These are phyloP conservation scores for Colletotrichum camelliae DNA, from an alignment of 2,329 filamentous ascomycete species.

Conservation along the genomic window DNA sequence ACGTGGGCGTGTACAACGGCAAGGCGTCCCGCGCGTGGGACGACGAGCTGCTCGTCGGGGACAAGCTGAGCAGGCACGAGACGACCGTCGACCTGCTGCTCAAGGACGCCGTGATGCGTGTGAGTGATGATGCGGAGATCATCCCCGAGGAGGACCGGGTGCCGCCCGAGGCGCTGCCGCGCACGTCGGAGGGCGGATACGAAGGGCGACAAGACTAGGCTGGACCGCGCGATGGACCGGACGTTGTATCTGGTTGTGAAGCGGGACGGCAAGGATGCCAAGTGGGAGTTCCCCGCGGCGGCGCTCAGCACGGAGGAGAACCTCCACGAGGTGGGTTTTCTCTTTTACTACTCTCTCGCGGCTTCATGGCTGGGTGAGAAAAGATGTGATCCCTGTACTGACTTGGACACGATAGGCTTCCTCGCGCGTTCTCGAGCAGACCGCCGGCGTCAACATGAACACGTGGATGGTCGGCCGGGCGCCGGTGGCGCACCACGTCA, in stretches of 20 bases:
- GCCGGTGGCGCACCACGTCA: constrained; percentile 81
- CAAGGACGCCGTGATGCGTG: constrained; percentile 73
- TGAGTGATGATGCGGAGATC: constrained; percentile 65
- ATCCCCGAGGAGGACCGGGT: constrained; percentile 65
- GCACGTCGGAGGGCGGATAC: constrained; percentile 80
- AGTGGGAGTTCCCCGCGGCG: constrained; percentile 85
- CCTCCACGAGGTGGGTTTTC: constrained; percentile 75
- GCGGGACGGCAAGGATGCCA: constrained; percentile 67
- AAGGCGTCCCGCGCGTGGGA: constrained; percentile 79
- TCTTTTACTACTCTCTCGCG: neutral
- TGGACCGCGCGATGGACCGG: constrained; percentile 80
- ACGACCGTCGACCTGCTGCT: constrained; percentile 72
- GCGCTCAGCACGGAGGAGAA: constrained; percentile 73
- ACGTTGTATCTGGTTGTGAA: constrained; percentile 90
- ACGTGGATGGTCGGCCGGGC: constrained; percentile 95
- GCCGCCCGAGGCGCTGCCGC: constrained; percentile 69
- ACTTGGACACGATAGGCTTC: constrained; percentile 66
- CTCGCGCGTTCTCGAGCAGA: constrained; percentile 75
- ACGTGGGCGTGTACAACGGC: constrained; percentile 85
- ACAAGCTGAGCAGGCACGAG: constrained; percentile 68
- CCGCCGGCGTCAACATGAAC: constrained; percentile 95
- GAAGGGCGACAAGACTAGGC: constrained; percentile 73
- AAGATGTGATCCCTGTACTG: neutral
- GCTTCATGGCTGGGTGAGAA: neutral
- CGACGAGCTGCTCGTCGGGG: constrained; percentile 84